Evolutionary conservation across 768 basidiomycete genomes (phyloP), one percentile per base, ranked within the genome.

Genomic region (Astraeus odoratus): DNA sequence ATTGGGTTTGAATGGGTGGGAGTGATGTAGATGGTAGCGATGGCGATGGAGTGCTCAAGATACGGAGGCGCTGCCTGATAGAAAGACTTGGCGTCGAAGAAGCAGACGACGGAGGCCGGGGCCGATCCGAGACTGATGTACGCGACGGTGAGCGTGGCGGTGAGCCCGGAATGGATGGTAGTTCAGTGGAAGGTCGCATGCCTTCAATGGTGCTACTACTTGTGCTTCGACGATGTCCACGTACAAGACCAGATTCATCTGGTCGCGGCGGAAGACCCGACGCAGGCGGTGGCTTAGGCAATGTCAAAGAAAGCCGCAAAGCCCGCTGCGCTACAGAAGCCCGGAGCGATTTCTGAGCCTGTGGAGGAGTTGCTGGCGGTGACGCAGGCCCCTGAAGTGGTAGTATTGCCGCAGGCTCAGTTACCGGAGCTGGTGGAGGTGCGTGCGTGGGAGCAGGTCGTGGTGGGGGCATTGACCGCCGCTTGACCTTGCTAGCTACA

Each of bases 381-480:
- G 53, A 24, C 22, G 41, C 34, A 5, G 44, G 24, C n/a, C 16
- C 40, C 9, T 29, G 39, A 0, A 16, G 25, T 13, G 25, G 39
- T 41, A 20, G 19, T 26, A 38, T 38, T 1, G 29, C 7, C 22
- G 26, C 52, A 38, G 55, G 51, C n/a, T 52, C 57, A 30, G 59
- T 53, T 27, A 51, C 57, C 3, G 85, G 86, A 6, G 84, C 78
- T 39, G 81, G 80, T 12, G 86, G 85, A 13, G 81, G 75, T 5
- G 84, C 82, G 39, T 74, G 73, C 22, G 74, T 81, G 0, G 87
- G 85, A 4, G 81, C 76, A 24, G 86, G 86, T 12, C 83, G 79
- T 23, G 78, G 83, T 15, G 86, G 86, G 3, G 86, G 84, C 60
- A 84, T 74, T 3, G 83, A 86, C 16, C 67, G 56, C 31, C 86